Conservation (phyloP, 495 filamentous ascomycete genomes). For the Daldinia grandis region DNA sequence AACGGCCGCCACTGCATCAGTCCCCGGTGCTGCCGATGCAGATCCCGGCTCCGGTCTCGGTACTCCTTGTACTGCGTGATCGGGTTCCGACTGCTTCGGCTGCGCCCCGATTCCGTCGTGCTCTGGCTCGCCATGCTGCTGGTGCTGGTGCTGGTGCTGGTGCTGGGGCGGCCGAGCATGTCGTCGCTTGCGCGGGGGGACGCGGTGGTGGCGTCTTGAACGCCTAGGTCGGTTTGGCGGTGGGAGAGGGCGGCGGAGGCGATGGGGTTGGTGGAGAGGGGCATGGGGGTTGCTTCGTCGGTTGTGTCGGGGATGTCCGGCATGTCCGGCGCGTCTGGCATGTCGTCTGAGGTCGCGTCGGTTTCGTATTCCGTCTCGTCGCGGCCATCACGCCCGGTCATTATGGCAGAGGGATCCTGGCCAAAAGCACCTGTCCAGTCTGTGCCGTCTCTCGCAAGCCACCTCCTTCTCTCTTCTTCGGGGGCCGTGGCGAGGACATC, state of each 20-base stretch:
- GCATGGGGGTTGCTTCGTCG: slow-evolving; percentile 22
- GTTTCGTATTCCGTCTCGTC: slow-evolving; percentile 55
- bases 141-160: not conserved
- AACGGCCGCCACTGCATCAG: slow-evolving; percentile 82
- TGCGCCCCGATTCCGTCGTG: slow-evolving; percentile 35
- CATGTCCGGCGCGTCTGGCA: slow-evolving; percentile 44
- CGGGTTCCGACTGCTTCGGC: slow-evolving; percentile 51
- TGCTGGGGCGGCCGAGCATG: slow-evolving; percentile 33
- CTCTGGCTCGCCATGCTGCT: slow-evolving; percentile 2
- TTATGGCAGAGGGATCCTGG: slow-evolving; percentile 61
- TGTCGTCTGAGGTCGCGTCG: slow-evolving; percentile 56
- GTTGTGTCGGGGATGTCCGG: slow-evolving; percentile 32
- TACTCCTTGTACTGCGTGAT: slow-evolving; percentile 62
- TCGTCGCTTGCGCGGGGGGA: slow-evolving; percentile 14
- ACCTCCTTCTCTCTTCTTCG: slow-evolving; percentile 74
- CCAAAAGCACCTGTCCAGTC: slow-evolving; percentile 92
- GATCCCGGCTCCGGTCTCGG: slow-evolving; percentile 59
- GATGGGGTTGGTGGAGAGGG: slow-evolving; percentile 17
- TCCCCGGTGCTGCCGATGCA: slow-evolving; percentile 74
- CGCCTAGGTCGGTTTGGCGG: slow-evolving; percentile 53
- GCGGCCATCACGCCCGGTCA: slow-evolving; percentile 54
- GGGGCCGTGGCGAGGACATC: slow-evolving; percentile 77
- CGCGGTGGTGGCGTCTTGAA: slow-evolving; percentile 51
- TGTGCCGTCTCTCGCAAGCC: slow-evolving; percentile 80
- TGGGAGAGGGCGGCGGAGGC: slow-evolving; percentile 17